phyloP scores from a whole-genome alignment of 345 rosid species.

The Microthlaspi erraticum region DNA sequence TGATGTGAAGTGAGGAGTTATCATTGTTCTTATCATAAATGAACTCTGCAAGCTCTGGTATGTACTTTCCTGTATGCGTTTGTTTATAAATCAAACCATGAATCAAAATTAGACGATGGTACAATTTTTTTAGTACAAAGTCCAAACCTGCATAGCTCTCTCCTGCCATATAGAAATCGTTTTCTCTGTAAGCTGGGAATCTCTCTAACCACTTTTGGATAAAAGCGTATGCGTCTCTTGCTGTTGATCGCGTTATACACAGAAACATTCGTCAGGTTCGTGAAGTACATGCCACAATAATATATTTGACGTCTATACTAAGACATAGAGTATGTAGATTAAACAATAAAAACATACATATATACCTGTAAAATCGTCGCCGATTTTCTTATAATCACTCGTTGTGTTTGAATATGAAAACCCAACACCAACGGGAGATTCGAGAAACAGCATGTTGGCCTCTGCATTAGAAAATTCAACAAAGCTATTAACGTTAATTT shows the following conservation, averaged over 20 bases:
- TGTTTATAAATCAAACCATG: conserved; percentile 15
- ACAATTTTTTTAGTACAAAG: neutral
- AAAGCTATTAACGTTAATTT: neutral
- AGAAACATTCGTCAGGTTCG: conserved; percentile 12
- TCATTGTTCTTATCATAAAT: conserved; percentile 67
- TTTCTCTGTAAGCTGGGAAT: conserved; percentile 67
- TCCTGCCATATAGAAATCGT: conserved; percentile 81
- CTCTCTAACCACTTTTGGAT: conserved; percentile 74
- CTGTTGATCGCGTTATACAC: conserved; percentile 42
- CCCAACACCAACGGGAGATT: conserved; percentile 95
- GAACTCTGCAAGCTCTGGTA: conserved; percentile 86
- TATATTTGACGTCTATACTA: conserved; percentile 7
- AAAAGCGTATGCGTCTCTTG: conserved; percentile 76
- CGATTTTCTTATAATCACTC: conserved; percentile 60
- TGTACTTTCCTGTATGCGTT: conserved; percentile 66
- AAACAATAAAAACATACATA: neutral
- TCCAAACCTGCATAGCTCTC: conserved; percentile 90
- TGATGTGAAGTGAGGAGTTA: conserved; percentile 56
- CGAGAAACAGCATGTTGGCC: conserved; percentile 90
- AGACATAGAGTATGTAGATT: neutral
- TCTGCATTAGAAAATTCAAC: conserved; percentile 55
- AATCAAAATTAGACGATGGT: conserved; percentile 3
- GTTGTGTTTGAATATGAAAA: conserved; percentile 88
- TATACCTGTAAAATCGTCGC: conserved; percentile 79
- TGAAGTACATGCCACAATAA: neutral